Base-by-base conservation (phyloP, 2,329 filamentous ascomycete species). In the Fusarium nurragi region DNA sequence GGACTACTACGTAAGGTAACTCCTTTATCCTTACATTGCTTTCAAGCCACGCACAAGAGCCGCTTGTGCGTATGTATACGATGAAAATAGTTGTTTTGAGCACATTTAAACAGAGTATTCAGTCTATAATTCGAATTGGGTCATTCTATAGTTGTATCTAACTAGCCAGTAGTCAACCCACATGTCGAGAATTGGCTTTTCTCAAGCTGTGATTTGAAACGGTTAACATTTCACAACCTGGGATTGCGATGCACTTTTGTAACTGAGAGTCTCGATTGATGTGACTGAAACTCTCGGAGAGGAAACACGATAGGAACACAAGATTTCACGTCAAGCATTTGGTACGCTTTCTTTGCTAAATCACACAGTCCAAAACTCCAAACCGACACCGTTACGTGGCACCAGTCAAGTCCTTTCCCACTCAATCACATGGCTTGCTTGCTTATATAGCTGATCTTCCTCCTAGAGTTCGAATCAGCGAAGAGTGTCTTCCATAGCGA, bases 311-410 rank as follows among this genome's bases (percentile, higher is more conserved):
- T 3, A 34, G 8, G 8, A 16, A 34, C 16, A n/a, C n/a, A 44
- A 32, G 7, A n/a, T 37, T 22, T 50, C 18, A 32, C 18, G 32
- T 44, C 44, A 39, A 54, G 13, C 3, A 53, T 18, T 40, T 45
- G 21, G 16, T 52, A 34, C 16, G 19, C 19, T 39, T 47, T 14
- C 18, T 23, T 26, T 19, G 34, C 36, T 30, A 18, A 32, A 19
- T 28, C 13, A 25, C 39, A 55, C 18, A n/a, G n/a, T n/a, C n/a
- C n/a, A n/a, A n/a, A n/a, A n/a, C n/a, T 23, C 30, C 21, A 39
- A 28, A n/a, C 45, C 22, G 28, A n/a, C 16, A 53, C 36, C 23
- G 39, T 37, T 61, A 61, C 56, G 56, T 61, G 58, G 58, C 58
- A 61, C 58, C 58, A 56, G 39, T 44, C 37, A 38, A 38, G 11